Evolutionary conservation across 2,329 filamentous ascomycete species (phyloP), one percentile per base, ranked within the genome.

Genomic region (Biscogniauxia marginata): DNA sequence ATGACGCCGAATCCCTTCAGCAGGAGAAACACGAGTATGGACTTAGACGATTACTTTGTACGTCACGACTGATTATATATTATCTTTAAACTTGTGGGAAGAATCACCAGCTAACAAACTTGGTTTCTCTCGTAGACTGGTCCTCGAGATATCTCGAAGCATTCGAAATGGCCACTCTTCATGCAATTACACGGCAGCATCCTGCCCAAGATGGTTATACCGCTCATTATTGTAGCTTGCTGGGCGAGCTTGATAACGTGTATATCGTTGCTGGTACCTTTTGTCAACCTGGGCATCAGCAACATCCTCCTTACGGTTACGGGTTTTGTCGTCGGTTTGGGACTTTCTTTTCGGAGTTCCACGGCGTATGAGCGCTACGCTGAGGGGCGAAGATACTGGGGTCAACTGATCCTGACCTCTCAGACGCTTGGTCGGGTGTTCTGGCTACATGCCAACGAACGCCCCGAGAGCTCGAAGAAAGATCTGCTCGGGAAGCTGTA

Each of bases 261-360:
- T 45, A 75, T 87, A 58, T 79, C 75, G 9, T 66, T 75, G 57
- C 75, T 75, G 34, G 74, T 82, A 9, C 71, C 79, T 52, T 48
- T 58, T 7, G 65, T 69, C 8, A 60, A 60, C 19, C 57, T 87
- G 18, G 81, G 79, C 47, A 84, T 92, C 60, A 80, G 82, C 68
- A 84, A 79, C n/a, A 80, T 91, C 46, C 79, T 93, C n/a, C 79
- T 93, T 46, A 93, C 89, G 0, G 85, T 93, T n/a, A 84, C 90
- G 23, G 90, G 90, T 86, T 93, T 93, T 74, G 88, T 93, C 56
- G 89, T 93, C 67, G 87, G 87, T 82, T 74, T 93, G 68, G 83
- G 88, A 11, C 78, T 93, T 60, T 91, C 87, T 19, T 92, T 93
- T 77, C 86, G 89, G 53, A 90, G 84, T 59, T 87, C 87, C 0